Conservation (phyloP, 2,329 filamentous ascomycete species). For the Magnaporthiopsis rhizophila region DNA sequence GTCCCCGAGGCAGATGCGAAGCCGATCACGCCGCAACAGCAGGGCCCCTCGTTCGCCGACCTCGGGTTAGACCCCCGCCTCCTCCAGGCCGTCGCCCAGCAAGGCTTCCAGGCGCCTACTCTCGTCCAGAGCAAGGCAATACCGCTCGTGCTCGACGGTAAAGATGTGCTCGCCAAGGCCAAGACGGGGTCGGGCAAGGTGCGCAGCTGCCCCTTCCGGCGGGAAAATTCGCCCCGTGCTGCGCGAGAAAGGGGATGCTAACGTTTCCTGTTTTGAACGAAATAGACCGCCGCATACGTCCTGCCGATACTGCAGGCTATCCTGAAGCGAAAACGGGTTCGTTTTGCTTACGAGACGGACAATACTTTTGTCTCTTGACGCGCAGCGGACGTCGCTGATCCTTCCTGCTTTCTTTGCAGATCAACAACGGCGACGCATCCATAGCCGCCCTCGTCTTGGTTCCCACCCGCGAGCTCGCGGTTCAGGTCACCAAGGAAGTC, state of each 20-base stretch:
- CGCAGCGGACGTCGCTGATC: background rate
- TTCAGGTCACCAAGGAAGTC: slow-evolving; percentile 77
- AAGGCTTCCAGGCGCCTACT: slow-evolving; percentile 82
- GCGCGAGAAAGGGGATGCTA: background rate
- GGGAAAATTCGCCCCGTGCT: background rate
- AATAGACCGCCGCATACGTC: slow-evolving; percentile 80
- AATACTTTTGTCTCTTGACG: background rate
- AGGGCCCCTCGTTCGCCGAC: slow-evolving; percentile 54
- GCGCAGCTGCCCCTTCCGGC: background rate
- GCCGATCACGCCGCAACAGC: slow-evolving; percentile 11
- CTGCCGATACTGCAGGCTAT: slow-evolving; percentile 82
- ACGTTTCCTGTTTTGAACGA: background rate
- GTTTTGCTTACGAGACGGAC: slow-evolving; percentile 5
- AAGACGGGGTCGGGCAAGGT: slow-evolving; percentile 88
- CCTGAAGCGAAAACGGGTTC: slow-evolving; percentile 59
- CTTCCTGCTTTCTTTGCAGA: slow-evolving; percentile 23
- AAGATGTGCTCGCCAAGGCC: slow-evolving; percentile 84
- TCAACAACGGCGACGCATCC: slow-evolving; percentile 35
- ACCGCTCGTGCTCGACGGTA: slow-evolving; percentile 76
- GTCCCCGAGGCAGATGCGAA: slow-evolving; percentile 19
- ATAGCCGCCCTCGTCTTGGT: slow-evolving; percentile 83
- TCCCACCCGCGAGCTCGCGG: slow-evolving; percentile 87
- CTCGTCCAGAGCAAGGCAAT: slow-evolving; percentile 81
- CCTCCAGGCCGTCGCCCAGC: slow-evolving; percentile 75
- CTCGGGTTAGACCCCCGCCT: slow-evolving; percentile 79